Base-by-base conservation (phyloP, 768 basidiomycete genomes). In the Pisolithus microcarpus region DNA sequence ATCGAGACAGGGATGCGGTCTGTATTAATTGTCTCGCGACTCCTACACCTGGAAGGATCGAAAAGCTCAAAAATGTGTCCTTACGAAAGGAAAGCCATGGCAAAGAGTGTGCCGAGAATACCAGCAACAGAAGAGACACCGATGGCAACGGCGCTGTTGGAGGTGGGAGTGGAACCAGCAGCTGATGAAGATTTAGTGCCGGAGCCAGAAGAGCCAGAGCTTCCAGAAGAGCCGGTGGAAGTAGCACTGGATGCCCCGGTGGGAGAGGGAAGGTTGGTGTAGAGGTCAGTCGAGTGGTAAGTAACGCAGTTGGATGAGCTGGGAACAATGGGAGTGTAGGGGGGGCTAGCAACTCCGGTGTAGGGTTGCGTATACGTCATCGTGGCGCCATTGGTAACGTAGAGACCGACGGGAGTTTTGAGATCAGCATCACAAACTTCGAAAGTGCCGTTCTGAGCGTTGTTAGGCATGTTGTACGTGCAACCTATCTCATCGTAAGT, bases 401-500 rank as follows among this genome's bases (percentile, higher is more conserved):
- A 79, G 42, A 72, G 48, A n/a, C 86, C 87, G 9, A 80, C 82
- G 56, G 74, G 75, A 19, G 73, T 74, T 69, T 83, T 81, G 60
- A 78, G 73, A 39, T 85, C 87, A 37, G 82, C 74, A 7, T 77
- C 65, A 69, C 89, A 92, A 4, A 74, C 67, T 58, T 81, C 79
- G 70, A 87, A 91, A 8, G 70, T 69, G 21, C 76, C 78, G 38
- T 81, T 70, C 44, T 74, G 56, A 19, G 82, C 82, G 36, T 70
- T 66, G 64, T 74, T 80, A 16, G 90, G 90, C 43, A 80, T 82
- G 66, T 90, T 91, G 73, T 83, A 88, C 0, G 55, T 49, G 58
- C 85, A 84, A 8, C 90, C 90, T 44, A 88, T 75, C 39, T 77
- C 78, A 61, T 90, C 87, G 56, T 72, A 85, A 54, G 78, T 74